phyloP scores from a whole-genome alignment of 352 stramenopile species.

The Lagenidium giganteum region DNA sequence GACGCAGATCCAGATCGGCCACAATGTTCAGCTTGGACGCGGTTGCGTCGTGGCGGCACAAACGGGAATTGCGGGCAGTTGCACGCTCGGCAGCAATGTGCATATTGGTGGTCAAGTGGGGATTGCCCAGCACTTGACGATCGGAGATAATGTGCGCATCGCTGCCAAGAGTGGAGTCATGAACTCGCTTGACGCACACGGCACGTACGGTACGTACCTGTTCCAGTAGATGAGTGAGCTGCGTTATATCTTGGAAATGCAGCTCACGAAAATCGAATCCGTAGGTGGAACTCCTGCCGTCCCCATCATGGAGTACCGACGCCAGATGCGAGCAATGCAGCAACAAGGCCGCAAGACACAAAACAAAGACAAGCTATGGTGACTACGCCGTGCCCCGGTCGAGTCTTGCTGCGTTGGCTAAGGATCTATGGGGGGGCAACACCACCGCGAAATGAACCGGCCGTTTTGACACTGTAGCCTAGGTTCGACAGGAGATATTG shows the following conservation, averaged over 20 bases:
- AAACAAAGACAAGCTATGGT: not conserved
- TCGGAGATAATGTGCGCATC: slow-evolving; percentile 82
- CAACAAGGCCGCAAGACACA: slow-evolving; percentile 42
- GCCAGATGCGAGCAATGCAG: slow-evolving; percentile 59
- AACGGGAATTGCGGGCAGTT: slow-evolving; percentile 80
- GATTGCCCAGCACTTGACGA: slow-evolving; percentile 73
- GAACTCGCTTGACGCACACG: slow-evolving; percentile 45
- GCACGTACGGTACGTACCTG: slow-evolving; percentile 45
- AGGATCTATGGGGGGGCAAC: too few species aligned
- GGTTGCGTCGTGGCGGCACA: slow-evolving; percentile 77
- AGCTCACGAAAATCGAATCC: too few species aligned
- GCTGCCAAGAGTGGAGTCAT: slow-evolving; percentile 84
- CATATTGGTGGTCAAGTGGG: slow-evolving; percentile 80
- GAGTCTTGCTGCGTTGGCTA: too few species aligned
- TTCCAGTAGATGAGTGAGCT: not conserved
- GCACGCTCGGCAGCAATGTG: slow-evolving; percentile 67
- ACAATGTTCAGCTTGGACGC: slow-evolving; percentile 77
- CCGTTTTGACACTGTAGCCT: too few species aligned
- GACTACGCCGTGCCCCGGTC: too few species aligned
- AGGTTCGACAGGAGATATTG: too few species aligned
- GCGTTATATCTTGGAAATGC: too few species aligned
- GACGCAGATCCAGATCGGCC: slow-evolving; percentile 85
- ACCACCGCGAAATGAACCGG: too few species aligned
- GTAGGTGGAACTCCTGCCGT: slow-evolving; percentile 65
- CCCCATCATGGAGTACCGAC: slow-evolving; percentile 75